A percentile compares a stretch with the other conserved stretches of the same genome.
phyloP scores from a whole-genome alignment of 345 rosid genomes.

The Passiflora organensis region DNA sequence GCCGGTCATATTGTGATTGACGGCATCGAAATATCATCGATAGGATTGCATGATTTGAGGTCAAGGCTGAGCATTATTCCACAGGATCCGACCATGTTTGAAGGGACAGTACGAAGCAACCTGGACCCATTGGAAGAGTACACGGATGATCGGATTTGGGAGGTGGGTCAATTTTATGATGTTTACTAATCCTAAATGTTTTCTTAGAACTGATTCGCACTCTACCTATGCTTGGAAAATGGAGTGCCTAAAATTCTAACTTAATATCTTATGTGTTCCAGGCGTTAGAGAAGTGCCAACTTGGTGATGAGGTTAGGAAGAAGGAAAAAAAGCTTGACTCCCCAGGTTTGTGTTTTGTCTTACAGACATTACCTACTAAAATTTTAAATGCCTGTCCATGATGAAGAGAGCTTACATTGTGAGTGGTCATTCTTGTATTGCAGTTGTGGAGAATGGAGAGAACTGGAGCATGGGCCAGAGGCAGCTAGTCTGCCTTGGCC shows the following conservation, averaged over 20 bases:
- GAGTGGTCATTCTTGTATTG: constrained; percentile 4
- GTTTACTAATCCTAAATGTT: background rate
- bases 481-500: constrained; percentile 77
- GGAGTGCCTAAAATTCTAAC: constrained; percentile 2
- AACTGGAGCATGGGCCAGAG: constrained; percentile 97
- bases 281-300: constrained; percentile 92
- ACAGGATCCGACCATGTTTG: constrained; percentile 94
- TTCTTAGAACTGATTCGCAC: background rate
- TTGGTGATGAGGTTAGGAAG: constrained; percentile 81
- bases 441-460: constrained; percentile 80
- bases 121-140: constrained; percentile 87
- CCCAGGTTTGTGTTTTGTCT: constrained; percentile 22
- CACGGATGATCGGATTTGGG: constrained; percentile 81
- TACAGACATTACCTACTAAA: background rate
- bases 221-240: background rate
- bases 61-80: constrained; percentile 80
- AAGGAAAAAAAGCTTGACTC: constrained; percentile 72
- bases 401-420: background rate
- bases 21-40: constrained; percentile 49
- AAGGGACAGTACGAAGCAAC: constrained; percentile 79
- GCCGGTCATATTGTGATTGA: constrained; percentile 70
- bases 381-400: background rate
- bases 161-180: constrained; percentile 39
- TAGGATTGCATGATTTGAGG: constrained; percentile 80
- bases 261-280: constrained; percentile 19